Evolutionary conservation across 768 basidiomycete genomes (phyloP).

Genomic region (Termitomyces bulborhizus): DNA sequence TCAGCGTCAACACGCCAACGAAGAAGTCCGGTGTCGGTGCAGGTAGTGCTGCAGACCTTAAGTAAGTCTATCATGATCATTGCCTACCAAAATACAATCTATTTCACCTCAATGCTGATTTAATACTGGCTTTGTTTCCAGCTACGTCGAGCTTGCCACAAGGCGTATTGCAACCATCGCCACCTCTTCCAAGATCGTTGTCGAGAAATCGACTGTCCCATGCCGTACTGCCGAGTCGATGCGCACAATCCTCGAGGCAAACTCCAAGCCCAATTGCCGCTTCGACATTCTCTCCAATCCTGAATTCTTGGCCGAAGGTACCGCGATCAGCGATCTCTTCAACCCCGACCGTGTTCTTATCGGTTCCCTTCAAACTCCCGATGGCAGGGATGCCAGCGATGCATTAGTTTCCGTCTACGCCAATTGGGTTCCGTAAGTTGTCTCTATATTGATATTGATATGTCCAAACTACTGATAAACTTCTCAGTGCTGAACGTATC

Average conservation of each 20-base stretch:
- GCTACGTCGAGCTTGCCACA: conserved; percentile 96
- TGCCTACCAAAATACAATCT: background rate
- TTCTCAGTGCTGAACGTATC: conserved; percentile 59
- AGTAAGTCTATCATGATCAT: conserved; percentile 39
- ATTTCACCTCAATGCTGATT: background rate
- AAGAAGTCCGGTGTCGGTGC: conserved; percentile 98
- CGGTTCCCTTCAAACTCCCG: conserved; percentile 86
- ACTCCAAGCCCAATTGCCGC: conserved; percentile 84
- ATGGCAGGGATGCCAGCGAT: conserved; percentile 77
- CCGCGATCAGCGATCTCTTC: conserved; percentile 87
- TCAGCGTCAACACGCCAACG: conserved; percentile 97
- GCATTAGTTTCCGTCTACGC: conserved; percentile 79
- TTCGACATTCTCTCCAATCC: conserved; percentile 99
- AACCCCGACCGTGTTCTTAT: conserved; percentile 94
- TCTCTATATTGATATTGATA: background rate
- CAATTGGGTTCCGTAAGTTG: conserved; percentile 91
- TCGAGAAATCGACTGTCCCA: conserved; percentile 98
- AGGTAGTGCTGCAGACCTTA: conserved; percentile 97
- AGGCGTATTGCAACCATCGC: conserved; percentile 93
- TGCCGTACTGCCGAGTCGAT: conserved; percentile 98
- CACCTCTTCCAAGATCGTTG: conserved; percentile 91
- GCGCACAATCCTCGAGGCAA: conserved; percentile 98
- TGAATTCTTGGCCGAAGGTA: conserved; percentile 98
- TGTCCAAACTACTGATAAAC: background rate
- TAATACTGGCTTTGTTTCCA: conserved; percentile 24